Percentiles rank a stretch among this genome's conserved stretches.
Conservation (phyloP, 2,329 filamentous ascomycete genomes). For the Tolypocladium tundrense region DNA sequence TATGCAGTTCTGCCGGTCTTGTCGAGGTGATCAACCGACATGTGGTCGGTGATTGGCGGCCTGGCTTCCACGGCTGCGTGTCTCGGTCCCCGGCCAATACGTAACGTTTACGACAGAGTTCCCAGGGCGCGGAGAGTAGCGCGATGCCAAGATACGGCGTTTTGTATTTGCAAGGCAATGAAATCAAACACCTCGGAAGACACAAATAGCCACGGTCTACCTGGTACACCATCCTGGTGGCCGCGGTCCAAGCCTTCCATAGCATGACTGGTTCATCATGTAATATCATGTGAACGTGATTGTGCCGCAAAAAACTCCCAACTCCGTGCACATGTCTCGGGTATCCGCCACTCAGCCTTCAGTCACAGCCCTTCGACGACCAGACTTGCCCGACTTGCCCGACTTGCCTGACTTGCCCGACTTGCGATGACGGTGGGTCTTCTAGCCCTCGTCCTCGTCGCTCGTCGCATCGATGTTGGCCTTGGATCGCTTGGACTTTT, state of each 20-base stretch:
- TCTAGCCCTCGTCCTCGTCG: slow-evolving; percentile 42
- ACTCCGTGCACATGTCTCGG: background rate
- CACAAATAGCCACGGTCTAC: background rate
- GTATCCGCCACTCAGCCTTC: background rate
- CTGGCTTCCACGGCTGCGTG: background rate
- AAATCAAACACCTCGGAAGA: background rate
- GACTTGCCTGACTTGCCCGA: background rate
- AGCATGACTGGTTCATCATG: background rate
- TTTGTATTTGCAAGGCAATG: background rate
- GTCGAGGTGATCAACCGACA: background rate
- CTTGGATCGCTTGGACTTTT: slow-evolving; percentile 36
- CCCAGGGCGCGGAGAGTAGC: background rate
- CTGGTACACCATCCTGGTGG: background rate
- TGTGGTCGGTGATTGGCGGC: background rate
- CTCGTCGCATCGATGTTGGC: slow-evolving; percentile 55
- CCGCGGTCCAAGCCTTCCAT: background rate
- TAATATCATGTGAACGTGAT: background rate
- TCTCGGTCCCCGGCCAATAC: background rate
- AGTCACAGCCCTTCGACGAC: background rate
- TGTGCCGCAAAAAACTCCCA: background rate
- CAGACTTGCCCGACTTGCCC: background rate
- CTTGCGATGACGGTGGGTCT: background rate
- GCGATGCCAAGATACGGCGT: background rate
- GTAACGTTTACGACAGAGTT: background rate
- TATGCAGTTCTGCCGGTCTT: background rate